Evolutionary conservation across 352 stramenopile genomes (phyloP), one percentile per base, ranked within the genome.

Genomic region (Phytopythium kandeliae): DNA sequence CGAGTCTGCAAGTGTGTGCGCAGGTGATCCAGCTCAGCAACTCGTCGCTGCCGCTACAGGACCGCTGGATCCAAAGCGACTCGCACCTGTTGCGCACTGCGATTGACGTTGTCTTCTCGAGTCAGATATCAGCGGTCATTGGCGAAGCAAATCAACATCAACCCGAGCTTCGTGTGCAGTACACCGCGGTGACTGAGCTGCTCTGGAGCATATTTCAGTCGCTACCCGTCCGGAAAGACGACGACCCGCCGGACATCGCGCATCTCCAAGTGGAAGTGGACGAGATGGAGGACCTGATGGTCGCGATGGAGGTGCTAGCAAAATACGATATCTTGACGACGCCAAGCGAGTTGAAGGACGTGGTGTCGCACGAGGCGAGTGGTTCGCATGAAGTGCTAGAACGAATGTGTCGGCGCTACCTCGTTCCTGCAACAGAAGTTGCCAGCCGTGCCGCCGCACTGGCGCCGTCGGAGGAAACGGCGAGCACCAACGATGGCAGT

Each of bases 131-230:
- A 22, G 36, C 54, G 2, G 36, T 69, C 13, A 38, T 54, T 37
- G 50, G 56, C 30, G 49, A 19, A 48, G 42, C 17, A 35, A 58
- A 31, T 22, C 40, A 40, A 22, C 50, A 35, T 26, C 19, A 57
- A 25, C n/a, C 26, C 13, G 37, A 26, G 12, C 50, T 17, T 7
- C 40, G 40, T 9, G 36, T 34, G 16, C 40, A 52, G 17, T 65
- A 78, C 31, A 43, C 52, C 4, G 34, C 22, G 2, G 62, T 88
- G n/a, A 63, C 81, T 0, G 77, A 90, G 43, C 66, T 83, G 16
- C 46, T 88, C 2, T 90, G 79, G 79, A 48, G 55, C 4, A 82
- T 90, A 38, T 88, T 90, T 34, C 77, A 90, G 63, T 86, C 79
- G 1, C 46, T 90, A 9, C 79, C 79, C n/a, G 61, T 74, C 48